Evolutionary conservation across 306 rosid genomes (phyloP), one percentile per base, ranked within the genome.

Genomic region (Citrullus amarus): DNA sequence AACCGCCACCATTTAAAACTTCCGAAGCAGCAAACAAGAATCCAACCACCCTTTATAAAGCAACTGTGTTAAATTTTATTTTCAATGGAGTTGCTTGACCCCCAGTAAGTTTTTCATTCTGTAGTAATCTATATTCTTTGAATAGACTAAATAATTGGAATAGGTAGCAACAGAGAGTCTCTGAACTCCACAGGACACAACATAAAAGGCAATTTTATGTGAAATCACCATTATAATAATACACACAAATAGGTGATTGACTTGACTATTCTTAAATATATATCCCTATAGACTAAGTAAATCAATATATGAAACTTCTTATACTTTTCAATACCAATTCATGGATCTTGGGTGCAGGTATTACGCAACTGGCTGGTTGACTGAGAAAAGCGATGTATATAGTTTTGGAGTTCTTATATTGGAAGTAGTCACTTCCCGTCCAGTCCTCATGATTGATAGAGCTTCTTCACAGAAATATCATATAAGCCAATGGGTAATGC

Each of bases 381-480:
- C 79, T 9, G 69, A 77, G 70, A 77, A 77, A 77, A 77, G 79
- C 28, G 79, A 77, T 15, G 70, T 77, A 41, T 77, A 77, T 22
- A 59, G 79, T 25, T 76, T 56, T 2, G 79, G 79, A 58, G 51
- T 48, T 39, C 71, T 41, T 74, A 38, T 79, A 3, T 38, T 82
- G 5, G 80, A 82, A 76, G 74, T 75, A 14, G 36, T 79, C 69
- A 82, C 85, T 54, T 43, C 76, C 34, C 69, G 62, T 15, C 53
- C 25, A 0, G 85, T 65, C 43, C 3, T 79, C 8, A 39, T 18
- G 16, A 39, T 51, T 12, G 50, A 18, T 2, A 48, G 55, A 50
- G 34, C 58, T 15, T 12, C 39, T 46, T 48, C 76, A 9, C 53
- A 38, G 57, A 34, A 7, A 2, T n/a, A 22, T 11, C 80, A 78